A percentile compares a stretch with the other conserved stretches of the same genome.
Conservation (phyloP, 352 stramenopile genomes). For the Phytopythium helicoides region DNA sequence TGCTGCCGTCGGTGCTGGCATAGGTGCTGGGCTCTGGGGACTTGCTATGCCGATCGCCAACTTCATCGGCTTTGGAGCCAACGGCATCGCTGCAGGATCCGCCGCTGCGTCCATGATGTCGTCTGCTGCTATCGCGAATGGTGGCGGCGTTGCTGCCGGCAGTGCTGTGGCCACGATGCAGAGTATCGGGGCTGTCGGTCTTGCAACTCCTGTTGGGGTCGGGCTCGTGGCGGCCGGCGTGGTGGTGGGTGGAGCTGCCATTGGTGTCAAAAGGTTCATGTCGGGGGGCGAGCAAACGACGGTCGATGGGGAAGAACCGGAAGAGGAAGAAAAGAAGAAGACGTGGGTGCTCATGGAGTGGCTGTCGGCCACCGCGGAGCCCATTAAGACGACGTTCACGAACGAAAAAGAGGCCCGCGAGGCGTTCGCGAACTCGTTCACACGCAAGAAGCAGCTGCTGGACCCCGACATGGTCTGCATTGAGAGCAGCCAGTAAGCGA, state of each 20-base stretch:
- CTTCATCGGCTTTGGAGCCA: too few relatives aligned
- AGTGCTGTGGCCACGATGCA: conserved; percentile 33
- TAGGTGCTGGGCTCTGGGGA: too few relatives aligned
- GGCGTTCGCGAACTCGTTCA: neutral
- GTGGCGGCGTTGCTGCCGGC: conserved; percentile 26
- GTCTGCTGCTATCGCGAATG: too few relatives aligned
- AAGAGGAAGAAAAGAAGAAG: neutral
- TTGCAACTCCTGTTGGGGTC: conserved; percentile 13
- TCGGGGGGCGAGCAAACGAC: too few relatives aligned
- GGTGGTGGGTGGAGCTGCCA: conserved; percentile 2
- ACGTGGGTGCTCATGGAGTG: conserved; percentile 2
- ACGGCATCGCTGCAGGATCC: too few relatives aligned
- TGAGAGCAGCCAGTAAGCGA: too few relatives aligned
- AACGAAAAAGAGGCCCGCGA: conserved; percentile 1
- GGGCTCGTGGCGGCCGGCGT: conserved; percentile 8
- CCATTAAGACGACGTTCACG: neutral
- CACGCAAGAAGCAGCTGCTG: neutral
- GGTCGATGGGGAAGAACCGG: too few relatives aligned
- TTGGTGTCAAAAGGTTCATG: neutral
- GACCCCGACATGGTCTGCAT: neutral
- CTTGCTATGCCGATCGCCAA: too few relatives aligned
- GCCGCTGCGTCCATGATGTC: too few relatives aligned
- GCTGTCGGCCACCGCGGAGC: neutral
- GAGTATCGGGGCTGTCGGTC: conserved; percentile 32
- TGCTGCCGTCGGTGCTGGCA: too few relatives aligned